Evolutionary conservation across 306 rosid genomes (phyloP).

Genomic region (Dalbergia cochinchinensis): DNA sequence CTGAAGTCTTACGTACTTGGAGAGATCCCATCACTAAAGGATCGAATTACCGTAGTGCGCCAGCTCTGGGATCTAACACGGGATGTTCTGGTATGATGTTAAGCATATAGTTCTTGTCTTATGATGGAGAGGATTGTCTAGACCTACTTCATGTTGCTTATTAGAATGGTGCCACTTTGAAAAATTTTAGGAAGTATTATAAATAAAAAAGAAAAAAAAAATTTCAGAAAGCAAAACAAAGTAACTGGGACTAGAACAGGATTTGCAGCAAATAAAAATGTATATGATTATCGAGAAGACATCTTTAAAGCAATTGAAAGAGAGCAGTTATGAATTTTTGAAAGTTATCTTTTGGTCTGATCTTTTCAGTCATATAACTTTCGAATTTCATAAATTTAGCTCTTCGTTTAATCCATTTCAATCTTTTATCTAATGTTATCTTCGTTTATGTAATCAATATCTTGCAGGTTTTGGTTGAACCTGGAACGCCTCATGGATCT

Average conservation of each 20-base stretch:
- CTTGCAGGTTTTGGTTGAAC: slow-evolving; percentile 86
- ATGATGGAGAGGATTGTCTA: slow-evolving; percentile 22
- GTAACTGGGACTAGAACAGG: slow-evolving; percentile 15
- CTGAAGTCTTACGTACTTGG: slow-evolving; percentile 94
- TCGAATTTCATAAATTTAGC: slow-evolving; percentile 1
- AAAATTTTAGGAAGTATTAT: neutral
- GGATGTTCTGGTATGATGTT: slow-evolving; percentile 83
- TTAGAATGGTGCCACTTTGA: slow-evolving; percentile 10
- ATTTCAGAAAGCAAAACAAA: neutral
- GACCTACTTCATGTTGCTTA: slow-evolving; percentile 4
- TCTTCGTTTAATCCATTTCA: neutral
- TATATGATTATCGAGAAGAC: neutral
- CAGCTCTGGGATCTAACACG: slow-evolving; percentile 93
- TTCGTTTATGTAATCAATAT: slow-evolving; percentile 44
- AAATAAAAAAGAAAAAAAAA: no score
- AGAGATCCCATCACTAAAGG: slow-evolving; percentile 89
- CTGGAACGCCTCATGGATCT: slow-evolving; percentile 94
- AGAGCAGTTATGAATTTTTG: slow-evolving; percentile 21
- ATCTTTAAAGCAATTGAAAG: neutral
- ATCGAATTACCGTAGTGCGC: slow-evolving; percentile 86
- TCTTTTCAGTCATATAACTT: neutral
- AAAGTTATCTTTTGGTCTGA: neutral
- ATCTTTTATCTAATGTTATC: slow-evolving; percentile 29
- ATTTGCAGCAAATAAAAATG: slow-evolving; percentile 19
- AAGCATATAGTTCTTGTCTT: slow-evolving; percentile 19